Evolutionary conservation across 345 rosid species (phyloP).

Genomic region (Lepidium sativum): DNA sequence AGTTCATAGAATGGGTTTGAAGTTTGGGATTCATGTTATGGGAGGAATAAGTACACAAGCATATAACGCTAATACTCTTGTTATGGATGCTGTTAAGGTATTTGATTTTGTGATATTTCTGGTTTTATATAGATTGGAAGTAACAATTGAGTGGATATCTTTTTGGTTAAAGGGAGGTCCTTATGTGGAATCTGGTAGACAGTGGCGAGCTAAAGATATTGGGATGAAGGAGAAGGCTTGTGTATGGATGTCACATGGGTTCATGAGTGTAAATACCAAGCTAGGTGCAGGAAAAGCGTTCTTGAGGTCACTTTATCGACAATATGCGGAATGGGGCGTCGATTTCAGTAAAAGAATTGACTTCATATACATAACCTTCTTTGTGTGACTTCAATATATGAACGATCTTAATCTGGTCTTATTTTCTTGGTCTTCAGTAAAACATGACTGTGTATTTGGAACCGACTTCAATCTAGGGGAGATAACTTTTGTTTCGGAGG

Average conservation of each 20-base stretch:
- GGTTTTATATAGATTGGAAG: not conserved
- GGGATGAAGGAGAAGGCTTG: conserved; percentile 80
- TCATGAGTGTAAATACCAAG: conserved; percentile 78
- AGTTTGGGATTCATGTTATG: conserved; percentile 94
- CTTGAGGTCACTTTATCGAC: conserved; percentile 73
- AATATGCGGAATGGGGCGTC: conserved; percentile 89
- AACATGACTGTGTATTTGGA: conserved; percentile 84
- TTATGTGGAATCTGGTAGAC: conserved; percentile 45
- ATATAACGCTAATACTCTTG: conserved; percentile 64
- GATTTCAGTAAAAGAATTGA: conserved; percentile 61
- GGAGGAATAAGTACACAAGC: conserved; percentile 93
- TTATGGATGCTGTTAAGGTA: conserved; percentile 57
- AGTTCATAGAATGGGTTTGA: conserved; percentile 80
- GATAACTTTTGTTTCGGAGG: conserved; percentile 64
- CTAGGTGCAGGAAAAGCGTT: conserved; percentile 77
- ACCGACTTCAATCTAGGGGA: conserved; percentile 62
- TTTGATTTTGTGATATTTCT: not conserved
- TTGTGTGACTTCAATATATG: not conserved
- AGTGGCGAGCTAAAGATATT: conserved; percentile 73
- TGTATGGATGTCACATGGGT: conserved; percentile 87
- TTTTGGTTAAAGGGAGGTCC: conserved; percentile 49
- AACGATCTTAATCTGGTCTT: not conserved
- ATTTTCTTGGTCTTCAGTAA: conserved; percentile 39
- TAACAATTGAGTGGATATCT: not conserved
- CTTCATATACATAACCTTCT: not conserved